Conservation (phyloP, 371 early-diverging fungal genomes). For the Cokeromyces recurvatus region DNA sequence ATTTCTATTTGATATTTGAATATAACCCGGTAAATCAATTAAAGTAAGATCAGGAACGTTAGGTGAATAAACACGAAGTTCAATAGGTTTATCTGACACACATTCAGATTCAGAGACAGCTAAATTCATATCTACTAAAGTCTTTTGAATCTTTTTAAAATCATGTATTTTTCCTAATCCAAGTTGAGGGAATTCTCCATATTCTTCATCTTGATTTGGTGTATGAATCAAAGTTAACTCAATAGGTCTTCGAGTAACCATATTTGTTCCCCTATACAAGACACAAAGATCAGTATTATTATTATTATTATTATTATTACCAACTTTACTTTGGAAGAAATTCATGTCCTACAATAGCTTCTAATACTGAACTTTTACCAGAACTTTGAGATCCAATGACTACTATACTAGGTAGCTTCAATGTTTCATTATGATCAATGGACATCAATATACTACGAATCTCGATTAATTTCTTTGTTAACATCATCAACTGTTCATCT, state of each 20-base stretch:
- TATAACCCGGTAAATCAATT: slow-evolving; percentile 99
- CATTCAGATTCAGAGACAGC: slow-evolving; percentile 93
- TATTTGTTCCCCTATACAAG: slow-evolving; percentile 82
- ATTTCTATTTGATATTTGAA: slow-evolving; percentile 91
- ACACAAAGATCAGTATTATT: not conserved
- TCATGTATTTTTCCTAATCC: slow-evolving; percentile 85
- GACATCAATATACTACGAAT: slow-evolving; percentile 86
- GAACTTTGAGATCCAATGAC: slow-evolving; percentile 98
- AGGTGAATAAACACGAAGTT: slow-evolving; percentile 89
- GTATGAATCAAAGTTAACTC: slow-evolving; percentile 96
- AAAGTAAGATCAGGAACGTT: slow-evolving; percentile 95
- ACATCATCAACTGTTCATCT: slow-evolving; percentile 73
- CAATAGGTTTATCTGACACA: slow-evolving; percentile 91
- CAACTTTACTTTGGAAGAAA: slow-evolving; percentile 93
- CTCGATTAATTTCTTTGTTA: slow-evolving; percentile 89
- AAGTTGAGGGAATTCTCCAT: slow-evolving; percentile 92
- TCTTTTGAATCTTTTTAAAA: slow-evolving; percentile 86
- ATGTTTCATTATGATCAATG: slow-evolving; percentile 64
- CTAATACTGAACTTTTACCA: slow-evolving; percentile 98
- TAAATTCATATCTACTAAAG: slow-evolving; percentile 86
- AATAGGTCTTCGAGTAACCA: slow-evolving; percentile 99
- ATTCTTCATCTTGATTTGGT: slow-evolving; percentile 80
- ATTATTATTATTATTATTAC: not conserved
- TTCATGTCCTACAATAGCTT: slow-evolving; percentile 98
- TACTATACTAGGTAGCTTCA: slow-evolving; percentile 92